Percentiles rank a stretch among this genome's conserved stretches.
Conservation (phyloP, 371 early-diverging fungal genomes). For the Polyrhizophydium stewartii region DNA sequence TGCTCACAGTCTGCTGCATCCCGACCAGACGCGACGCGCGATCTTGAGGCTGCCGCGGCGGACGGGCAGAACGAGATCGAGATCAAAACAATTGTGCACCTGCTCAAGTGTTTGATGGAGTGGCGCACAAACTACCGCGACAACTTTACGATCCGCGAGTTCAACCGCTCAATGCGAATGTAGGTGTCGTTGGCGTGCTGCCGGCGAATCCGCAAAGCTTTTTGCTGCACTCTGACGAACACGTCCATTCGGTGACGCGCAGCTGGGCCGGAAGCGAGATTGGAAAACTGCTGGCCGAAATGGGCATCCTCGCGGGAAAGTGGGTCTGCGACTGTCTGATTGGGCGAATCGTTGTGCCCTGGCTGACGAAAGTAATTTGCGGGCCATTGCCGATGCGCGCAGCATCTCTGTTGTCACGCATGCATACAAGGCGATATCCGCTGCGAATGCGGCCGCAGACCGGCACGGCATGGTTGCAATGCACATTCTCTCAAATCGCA, state of each 20-base stretch:
- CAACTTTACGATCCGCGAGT: constrained; percentile 2
- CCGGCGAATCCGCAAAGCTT: neutral
- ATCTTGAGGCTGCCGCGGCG: neutral
- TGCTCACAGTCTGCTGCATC: neutral
- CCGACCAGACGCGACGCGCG: neutral
- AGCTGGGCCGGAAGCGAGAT: neutral
- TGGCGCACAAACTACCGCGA: neutral
- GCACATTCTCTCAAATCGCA: neutral
- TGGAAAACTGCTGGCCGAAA: neutral
- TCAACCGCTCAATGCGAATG: neutral
- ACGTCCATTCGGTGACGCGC: neutral
- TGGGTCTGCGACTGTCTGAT: neutral
- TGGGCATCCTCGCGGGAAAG: neutral
- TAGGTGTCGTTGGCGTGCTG: neutral
- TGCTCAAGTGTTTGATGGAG: neutral
- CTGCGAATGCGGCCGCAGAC: neutral
- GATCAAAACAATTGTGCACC: neutral
- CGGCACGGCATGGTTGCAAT: neutral
- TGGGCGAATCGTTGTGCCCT: too few species aligned
- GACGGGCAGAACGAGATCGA: neutral
- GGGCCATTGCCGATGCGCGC: neutral
- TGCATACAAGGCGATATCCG: neutral
- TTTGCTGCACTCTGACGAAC: neutral
- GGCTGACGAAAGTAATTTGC: too few species aligned
- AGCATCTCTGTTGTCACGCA: neutral